A percentile compares a stretch with the other conserved stretches of the same genome.
phyloP scores from a whole-genome alignment of 2,329 filamentous ascomycete genomes.

The Tricladium varicosporioides region DNA sequence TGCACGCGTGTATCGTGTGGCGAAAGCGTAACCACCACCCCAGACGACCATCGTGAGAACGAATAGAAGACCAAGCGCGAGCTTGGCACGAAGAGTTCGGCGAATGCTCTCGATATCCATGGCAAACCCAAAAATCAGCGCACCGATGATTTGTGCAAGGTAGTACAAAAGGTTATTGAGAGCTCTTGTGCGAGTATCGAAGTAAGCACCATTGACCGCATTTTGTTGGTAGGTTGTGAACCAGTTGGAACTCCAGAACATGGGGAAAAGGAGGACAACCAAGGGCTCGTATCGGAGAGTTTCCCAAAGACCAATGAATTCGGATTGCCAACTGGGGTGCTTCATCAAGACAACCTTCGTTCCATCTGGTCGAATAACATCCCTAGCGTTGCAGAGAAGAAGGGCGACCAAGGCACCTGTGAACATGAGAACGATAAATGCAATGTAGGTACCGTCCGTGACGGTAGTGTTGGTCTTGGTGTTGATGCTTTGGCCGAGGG shows the following conservation, averaged over 20 bases:
- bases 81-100: slow-evolving; percentile 66
- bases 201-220: slow-evolving; percentile 66
- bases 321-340: slow-evolving; percentile 81
- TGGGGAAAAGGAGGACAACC: slow-evolving; percentile 74
- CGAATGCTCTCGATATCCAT: slow-evolving; percentile 61
- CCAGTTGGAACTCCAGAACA: slow-evolving; percentile 79
- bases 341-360: slow-evolving; percentile 84
- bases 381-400: slow-evolving; percentile 67
- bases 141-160: slow-evolving; percentile 74
- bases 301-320: slow-evolving; percentile 73
- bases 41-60: slow-evolving; percentile 73
- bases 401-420: slow-evolving; percentile 68
- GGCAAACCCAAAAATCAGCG: slow-evolving; percentile 67
- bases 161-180: slow-evolving; percentile 81
- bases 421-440: slow-evolving; percentile 81
- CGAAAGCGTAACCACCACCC: slow-evolving; percentile 80
- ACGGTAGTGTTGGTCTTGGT: slow-evolving; percentile 49
- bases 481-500: slow-evolving; percentile 71
- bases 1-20: slow-evolving; percentile 58
- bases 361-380: slow-evolving; percentile 73
- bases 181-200: slow-evolving; percentile 72
- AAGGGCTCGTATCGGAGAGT: slow-evolving; percentile 69
- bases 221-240: slow-evolving; percentile 82
- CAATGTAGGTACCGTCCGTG: slow-evolving; percentile 80
- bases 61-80: slow-evolving; percentile 60